Conservation (phyloP, 768 basidiomycete genomes). For the Suillus cothurnatus region DNA sequence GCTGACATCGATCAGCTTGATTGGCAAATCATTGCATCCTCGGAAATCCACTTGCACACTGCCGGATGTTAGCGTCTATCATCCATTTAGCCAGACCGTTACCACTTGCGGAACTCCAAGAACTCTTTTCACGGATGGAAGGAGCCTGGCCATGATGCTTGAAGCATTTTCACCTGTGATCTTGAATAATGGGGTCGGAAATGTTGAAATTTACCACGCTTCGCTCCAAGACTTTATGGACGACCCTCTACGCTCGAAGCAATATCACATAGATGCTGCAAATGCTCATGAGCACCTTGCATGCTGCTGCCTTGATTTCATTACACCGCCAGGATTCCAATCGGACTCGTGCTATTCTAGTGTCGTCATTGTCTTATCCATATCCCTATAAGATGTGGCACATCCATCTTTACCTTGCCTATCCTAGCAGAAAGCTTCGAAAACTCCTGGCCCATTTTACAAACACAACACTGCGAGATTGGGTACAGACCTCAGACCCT, state of each 20-base stretch:
- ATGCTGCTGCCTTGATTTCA: neutral
- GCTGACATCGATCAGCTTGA: neutral
- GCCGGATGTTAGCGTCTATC: neutral
- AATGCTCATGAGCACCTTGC: neutral
- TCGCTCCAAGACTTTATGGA: constrained; percentile 1
- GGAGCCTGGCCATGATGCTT: neutral
- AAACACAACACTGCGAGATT: neutral
- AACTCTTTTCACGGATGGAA: neutral
- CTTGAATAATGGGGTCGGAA: neutral
- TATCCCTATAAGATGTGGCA: neutral
- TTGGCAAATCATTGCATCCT: neutral
- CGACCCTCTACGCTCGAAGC: neutral
- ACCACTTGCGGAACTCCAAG: neutral
- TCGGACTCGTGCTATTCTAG: neutral
- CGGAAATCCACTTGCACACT: neutral
- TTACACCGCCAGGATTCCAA: neutral
- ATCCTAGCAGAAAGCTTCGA: neutral
- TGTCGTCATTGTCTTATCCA: neutral
- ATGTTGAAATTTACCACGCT: neutral
- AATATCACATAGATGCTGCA: neutral
- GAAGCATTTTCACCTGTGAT: neutral
- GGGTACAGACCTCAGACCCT: neutral
- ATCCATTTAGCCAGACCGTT: neutral
- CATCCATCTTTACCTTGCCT: neutral
- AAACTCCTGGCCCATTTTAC: neutral